A percentile compares a stretch with the other conserved stretches of the same genome.
Conservation (phyloP, 2,329 filamentous ascomycete species). For the Harringtonia lauricola region DNA sequence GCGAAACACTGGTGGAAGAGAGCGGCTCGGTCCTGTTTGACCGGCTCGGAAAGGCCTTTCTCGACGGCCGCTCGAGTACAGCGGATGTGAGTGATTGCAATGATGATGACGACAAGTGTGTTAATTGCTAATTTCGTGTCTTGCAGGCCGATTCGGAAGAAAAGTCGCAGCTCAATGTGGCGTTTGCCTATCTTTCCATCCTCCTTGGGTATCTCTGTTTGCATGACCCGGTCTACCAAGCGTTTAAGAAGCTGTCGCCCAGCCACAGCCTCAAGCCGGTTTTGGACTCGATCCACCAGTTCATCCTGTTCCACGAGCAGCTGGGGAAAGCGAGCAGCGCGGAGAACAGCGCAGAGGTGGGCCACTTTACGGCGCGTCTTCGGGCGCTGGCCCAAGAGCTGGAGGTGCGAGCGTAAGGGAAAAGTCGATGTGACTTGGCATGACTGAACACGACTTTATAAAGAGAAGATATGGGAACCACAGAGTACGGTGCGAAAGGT, state of each 20-base stretch:
- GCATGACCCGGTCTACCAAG: slow-evolving; percentile 29
- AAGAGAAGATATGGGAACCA: background rate
- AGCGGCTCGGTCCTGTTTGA: slow-evolving; percentile 28
- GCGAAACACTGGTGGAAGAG: slow-evolving; percentile 28
- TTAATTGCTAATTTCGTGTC: background rate
- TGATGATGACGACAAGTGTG: background rate
- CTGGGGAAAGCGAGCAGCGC: slow-evolving; percentile 28
- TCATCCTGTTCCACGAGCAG: slow-evolving; percentile 39
- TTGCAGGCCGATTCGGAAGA: slow-evolving; percentile 56
- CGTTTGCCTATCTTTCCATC: slow-evolving; percentile 76
- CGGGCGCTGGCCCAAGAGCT: slow-evolving; percentile 28
- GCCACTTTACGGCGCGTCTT: slow-evolving; percentile 25
- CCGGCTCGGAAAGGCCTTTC: slow-evolving; percentile 52
- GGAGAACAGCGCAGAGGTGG: slow-evolving; percentile 20
- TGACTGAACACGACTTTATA: background rate
- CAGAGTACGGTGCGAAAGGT: no score
- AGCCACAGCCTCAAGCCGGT: slow-evolving; percentile 33
- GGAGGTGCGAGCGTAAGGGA: slow-evolving; percentile 13
- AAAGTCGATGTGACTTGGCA: background rate
- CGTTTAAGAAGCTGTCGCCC: slow-evolving; percentile 29
- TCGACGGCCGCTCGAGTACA: slow-evolving; percentile 53
- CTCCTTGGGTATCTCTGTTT: slow-evolving; percentile 74
- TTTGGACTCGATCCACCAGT: slow-evolving; percentile 42
- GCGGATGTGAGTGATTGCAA: slow-evolving; percentile 47
- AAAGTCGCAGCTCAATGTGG: slow-evolving; percentile 70